Conservation (phyloP, 2,329 filamentous ascomycete species). For the Fusarium sp. region DNA sequence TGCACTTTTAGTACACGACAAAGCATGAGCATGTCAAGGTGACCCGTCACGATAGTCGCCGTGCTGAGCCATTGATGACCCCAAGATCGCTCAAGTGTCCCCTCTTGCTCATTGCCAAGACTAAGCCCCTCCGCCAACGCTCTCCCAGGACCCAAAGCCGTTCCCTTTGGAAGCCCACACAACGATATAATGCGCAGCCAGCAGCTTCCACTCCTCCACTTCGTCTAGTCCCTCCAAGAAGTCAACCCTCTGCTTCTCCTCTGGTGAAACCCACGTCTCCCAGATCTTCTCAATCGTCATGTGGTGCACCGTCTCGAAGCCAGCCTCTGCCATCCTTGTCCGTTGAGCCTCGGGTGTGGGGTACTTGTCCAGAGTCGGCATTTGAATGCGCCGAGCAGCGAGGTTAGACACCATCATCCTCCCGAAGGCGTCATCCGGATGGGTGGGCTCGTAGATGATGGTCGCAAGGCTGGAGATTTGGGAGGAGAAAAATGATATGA, state of each 20-base stretch:
- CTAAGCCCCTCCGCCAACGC: conserved; percentile 17
- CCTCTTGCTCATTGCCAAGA: neutral
- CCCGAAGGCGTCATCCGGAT: conserved; percentile 87
- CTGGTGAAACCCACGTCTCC: conserved; percentile 75
- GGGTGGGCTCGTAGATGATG: conserved; percentile 90
- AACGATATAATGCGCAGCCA: conserved; percentile 90
- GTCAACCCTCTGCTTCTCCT: conserved; percentile 84
- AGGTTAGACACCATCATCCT: conserved; percentile 93
- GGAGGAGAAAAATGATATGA: conserved; percentile 74
- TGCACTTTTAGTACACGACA: neutral
- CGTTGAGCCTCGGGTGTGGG: conserved; percentile 76
- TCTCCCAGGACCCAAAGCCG: conserved; percentile 37
- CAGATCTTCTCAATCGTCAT: conserved; percentile 72
- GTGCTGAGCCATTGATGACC: neutral
- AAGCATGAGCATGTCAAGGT: neutral
- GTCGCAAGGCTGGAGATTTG: conserved; percentile 65
- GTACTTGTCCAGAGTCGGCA: conserved; percentile 85
- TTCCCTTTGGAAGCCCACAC: conserved; percentile 81
- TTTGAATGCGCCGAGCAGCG: conserved; percentile 80
- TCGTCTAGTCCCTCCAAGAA: conserved; percentile 90
- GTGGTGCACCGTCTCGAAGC: conserved; percentile 65
- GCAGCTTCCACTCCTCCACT: conserved; percentile 90
- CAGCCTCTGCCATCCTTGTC: conserved; percentile 72
- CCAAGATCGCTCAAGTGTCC: neutral
- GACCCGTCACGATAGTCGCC: neutral